Evolutionary conservation across 2,329 filamentous ascomycete species (phyloP).

Genomic region (Pseudogymnoascus sp.): DNA sequence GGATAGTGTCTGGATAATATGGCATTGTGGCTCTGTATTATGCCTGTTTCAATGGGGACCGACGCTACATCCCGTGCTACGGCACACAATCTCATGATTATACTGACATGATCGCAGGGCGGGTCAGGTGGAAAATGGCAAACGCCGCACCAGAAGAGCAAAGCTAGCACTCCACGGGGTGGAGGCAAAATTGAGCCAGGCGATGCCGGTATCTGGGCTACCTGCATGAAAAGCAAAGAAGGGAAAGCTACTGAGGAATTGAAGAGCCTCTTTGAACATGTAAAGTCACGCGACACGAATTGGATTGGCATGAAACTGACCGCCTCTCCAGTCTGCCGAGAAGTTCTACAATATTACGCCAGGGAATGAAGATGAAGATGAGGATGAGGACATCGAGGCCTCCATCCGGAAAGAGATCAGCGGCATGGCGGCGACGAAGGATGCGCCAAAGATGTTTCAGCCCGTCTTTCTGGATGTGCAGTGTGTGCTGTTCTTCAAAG

Average conservation of each 20-base stretch:
- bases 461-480: slow-evolving; percentile 49
- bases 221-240: slow-evolving; percentile 65
- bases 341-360: slow-evolving; percentile 44
- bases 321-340: slow-evolving; percentile 50
- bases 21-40: neutral
- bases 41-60: neutral
- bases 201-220: slow-evolving; percentile 70
- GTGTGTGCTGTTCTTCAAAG: slow-evolving; percentile 56
- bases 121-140: slow-evolving; percentile 52
- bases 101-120: slow-evolving; percentile 22
- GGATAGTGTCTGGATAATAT: neutral
- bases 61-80: neutral
- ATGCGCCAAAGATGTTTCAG: slow-evolving; percentile 40
- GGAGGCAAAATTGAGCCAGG: slow-evolving; percentile 51
- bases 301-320: slow-evolving; percentile 12
- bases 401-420: slow-evolving; percentile 66
- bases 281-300: slow-evolving; percentile 29
- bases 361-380: slow-evolving; percentile 30
- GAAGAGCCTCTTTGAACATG: slow-evolving; percentile 56
- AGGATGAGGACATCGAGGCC: slow-evolving; percentile 59
- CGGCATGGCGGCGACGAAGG: slow-evolving; percentile 43
- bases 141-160: slow-evolving; percentile 50
- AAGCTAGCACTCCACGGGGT: slow-evolving; percentile 36
- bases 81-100: neutral
- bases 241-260: slow-evolving; percentile 61